These are phyloP conservation scores for Arthrinium phaeospermum DNA, from an alignment of 2,329 filamentous ascomycete genomes.

Conservation along the genomic window DNA sequence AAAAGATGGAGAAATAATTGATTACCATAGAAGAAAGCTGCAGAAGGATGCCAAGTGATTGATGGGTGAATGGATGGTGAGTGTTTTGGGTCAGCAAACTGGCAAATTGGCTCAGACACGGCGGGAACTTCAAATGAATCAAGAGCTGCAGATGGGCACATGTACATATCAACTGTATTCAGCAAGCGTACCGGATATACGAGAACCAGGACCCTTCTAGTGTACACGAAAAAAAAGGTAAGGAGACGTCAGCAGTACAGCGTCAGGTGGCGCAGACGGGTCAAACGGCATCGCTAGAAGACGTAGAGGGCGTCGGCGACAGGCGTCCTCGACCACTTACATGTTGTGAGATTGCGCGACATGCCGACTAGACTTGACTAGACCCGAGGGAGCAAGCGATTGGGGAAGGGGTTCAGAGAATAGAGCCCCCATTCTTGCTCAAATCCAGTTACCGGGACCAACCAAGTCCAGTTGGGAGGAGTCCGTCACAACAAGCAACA, in stretches of 20 bases:
- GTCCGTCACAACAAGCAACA: neutral
- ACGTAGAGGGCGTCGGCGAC: neutral
- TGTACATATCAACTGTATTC: conserved; percentile 1
- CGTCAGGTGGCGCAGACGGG: neutral
- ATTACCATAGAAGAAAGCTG: neutral
- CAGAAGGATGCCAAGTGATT: neutral
- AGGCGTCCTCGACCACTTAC: neutral
- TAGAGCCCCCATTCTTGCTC: neutral
- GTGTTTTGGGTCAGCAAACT: neutral
- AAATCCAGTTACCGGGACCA: neutral
- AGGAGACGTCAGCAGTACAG: neutral
- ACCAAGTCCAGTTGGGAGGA: neutral
- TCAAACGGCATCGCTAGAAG: neutral
- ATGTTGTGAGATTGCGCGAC: neutral
- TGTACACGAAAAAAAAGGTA: neutral
- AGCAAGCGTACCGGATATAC: neutral
- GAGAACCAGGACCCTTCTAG: neutral
- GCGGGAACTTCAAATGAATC: conserved; percentile 11
- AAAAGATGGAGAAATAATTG: neutral
- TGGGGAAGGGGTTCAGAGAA: neutral
- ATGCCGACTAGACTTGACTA: neutral
- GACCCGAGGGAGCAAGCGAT: neutral
- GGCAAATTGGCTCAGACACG: neutral
- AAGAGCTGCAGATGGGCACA: conserved; percentile 5
- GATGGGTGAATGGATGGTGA: neutral